Evolutionary conservation across 2,329 filamentous ascomycete species (phyloP), one percentile per base, ranked within the genome.

Genomic region (Trichoderma arundinaceum): DNA sequence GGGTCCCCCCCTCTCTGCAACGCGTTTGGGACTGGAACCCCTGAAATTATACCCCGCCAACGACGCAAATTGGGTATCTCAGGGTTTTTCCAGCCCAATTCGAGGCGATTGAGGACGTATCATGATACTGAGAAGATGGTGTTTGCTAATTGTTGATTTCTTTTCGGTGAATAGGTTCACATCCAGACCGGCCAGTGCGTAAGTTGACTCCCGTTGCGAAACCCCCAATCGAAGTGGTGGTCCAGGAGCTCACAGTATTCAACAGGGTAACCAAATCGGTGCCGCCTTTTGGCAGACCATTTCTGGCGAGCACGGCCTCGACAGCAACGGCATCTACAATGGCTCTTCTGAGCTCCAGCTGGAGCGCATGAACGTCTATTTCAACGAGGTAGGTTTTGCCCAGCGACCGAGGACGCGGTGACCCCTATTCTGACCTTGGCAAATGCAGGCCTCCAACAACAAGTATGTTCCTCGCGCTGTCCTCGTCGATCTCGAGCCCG

Each of bases 101-200:
- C 64, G 15, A 54, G 33, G 33, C 57, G 49, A 54, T 62, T 33
- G 49, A 43, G 10, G 22, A 19, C 43, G 17, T 48, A 13, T 32
- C 43, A 7, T 54, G 41, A 56, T 61, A 22, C 28, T 44, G 8
- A 32, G 44, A 43, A 15, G 3, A 35, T 48, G 67, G 68, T 70
- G 74, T 77, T 77, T 74, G 82, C 88, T 91, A 84, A 89, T 86
- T 77, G 69, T 71, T 62, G 46, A 68, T 70, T 78, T 76, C 77
- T 75, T 72, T 71, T 71, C 71, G 76, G 84, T 78, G 92, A 77
- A 86, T 79, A 98, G 94, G 94, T 98, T 84, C 95, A 99, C 85
- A 93, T 99, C 77, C 95, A 99, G 87, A 99, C 95, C 88, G 95
- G 95, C 83, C 95, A 99, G 90, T 98, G 95, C 87, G 94, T 97